phyloP scores from a whole-genome alignment of 345 rosid genomes.

The Tarenaya hassleriana region DNA sequence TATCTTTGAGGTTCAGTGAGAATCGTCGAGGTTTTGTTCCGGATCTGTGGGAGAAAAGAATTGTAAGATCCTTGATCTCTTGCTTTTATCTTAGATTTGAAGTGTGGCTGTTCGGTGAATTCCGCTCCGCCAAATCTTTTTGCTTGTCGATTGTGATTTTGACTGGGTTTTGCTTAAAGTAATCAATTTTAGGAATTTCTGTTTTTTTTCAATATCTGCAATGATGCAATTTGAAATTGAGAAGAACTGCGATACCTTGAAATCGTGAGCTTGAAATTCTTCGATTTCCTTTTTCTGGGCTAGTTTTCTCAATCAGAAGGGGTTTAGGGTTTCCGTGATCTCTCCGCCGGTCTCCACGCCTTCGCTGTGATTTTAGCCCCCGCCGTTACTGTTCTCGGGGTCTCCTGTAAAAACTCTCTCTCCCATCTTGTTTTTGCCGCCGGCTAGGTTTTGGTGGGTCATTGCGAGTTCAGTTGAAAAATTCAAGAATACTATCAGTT shows the following conservation, averaged over 20 bases:
- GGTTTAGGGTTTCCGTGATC: too few relatives aligned
- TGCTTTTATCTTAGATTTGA: constrained; percentile 4
- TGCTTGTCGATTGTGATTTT: constrained; percentile 9
- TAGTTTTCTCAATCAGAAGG: too few relatives aligned
- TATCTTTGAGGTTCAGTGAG: constrained; percentile 16
- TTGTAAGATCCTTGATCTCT: constrained; percentile 19
- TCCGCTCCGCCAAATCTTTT: not conserved
- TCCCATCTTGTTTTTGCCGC: too few relatives aligned
- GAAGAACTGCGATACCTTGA: too few relatives aligned
- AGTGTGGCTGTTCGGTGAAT: not conserved
- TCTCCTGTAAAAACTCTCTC: too few relatives aligned
- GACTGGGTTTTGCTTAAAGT: not conserved
- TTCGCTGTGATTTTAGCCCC: not conserved
- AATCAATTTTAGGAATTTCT: too few relatives aligned
- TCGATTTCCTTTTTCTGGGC: too few relatives aligned
- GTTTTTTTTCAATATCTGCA: too few relatives aligned
- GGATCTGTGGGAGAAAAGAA: constrained; percentile 18
- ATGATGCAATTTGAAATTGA: too few relatives aligned
- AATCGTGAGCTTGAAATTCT: too few relatives aligned
- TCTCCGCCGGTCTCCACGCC: not conserved
- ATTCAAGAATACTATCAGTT: constrained; percentile 2
- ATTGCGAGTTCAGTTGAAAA: not conserved
- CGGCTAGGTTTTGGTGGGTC: not conserved
- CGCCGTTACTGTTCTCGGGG: not conserved
- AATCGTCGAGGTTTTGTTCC: constrained; percentile 19